Evolutionary conservation across 2,329 filamentous ascomycete genomes (phyloP).

Genomic region (Hymenoscyphus fraxineus): DNA sequence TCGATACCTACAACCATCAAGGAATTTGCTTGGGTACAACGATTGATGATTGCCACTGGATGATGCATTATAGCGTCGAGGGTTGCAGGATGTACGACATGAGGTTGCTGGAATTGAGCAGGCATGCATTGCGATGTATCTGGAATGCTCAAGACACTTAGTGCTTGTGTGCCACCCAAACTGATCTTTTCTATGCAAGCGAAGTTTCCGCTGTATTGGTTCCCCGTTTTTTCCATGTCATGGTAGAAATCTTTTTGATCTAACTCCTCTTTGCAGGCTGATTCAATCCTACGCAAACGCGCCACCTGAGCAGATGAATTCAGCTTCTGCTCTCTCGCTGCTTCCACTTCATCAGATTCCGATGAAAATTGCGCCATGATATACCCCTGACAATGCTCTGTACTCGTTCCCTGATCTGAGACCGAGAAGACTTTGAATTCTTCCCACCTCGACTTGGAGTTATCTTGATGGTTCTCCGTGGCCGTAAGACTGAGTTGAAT

Average conservation of each 20-base stretch:
- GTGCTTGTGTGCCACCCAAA: neutral
- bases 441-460: slow-evolving; percentile 11
- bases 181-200: slow-evolving; percentile 6
- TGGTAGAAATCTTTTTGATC: slow-evolving; percentile 10
- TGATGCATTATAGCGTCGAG: slow-evolving; percentile 44
- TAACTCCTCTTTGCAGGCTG: slow-evolving; percentile 8
- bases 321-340: slow-evolving; percentile 2
- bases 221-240: slow-evolving; percentile 11
- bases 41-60: slow-evolving; percentile 20
- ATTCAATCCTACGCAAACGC: slow-evolving; percentile 5
- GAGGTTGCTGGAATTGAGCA: slow-evolving; percentile 31
- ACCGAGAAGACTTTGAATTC: slow-evolving; percentile 10
- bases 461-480: neutral
- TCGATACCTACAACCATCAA: slow-evolving; percentile 37
- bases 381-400: slow-evolving; percentile 36
- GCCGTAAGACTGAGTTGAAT: neutral
- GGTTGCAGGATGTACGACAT: slow-evolving; percentile 53
- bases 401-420: slow-evolving; percentile 24
- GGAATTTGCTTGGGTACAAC: slow-evolving; percentile 40
- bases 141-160: slow-evolving; percentile 7
- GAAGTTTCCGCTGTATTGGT: slow-evolving; percentile 6
- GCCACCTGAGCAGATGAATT: slow-evolving; percentile 3
- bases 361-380: slow-evolving; percentile 28
- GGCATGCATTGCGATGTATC: slow-evolving; percentile 13
- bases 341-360: slow-evolving; percentile 11